Evolutionary conservation across 331 rosid species (phyloP).

Genomic region (Quercus lobata): DNA sequence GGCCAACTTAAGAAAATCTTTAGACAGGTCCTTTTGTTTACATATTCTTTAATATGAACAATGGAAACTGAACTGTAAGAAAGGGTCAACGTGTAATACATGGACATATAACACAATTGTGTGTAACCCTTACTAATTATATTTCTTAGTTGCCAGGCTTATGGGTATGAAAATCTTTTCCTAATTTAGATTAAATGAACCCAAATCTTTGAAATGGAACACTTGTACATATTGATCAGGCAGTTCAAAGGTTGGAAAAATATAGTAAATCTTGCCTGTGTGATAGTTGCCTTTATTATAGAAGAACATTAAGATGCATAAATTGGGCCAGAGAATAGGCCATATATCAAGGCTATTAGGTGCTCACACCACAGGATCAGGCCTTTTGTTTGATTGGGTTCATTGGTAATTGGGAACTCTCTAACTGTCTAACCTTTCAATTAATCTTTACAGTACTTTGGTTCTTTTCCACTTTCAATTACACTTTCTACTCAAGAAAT

Average conservation of each 20-base stretch:
- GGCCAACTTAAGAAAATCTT: not conserved
- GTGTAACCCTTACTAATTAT: no score
- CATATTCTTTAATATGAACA: not conserved
- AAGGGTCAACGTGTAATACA: not conserved
- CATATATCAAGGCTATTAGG: not conserved
- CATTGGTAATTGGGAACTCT: not conserved
- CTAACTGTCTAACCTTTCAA: not conserved
- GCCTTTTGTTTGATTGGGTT: not conserved
- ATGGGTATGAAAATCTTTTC: not conserved
- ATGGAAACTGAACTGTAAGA: not conserved
- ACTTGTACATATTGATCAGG: not conserved
- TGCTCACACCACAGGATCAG: not conserved
- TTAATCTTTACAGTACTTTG: not conserved
- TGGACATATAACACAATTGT: not conserved
- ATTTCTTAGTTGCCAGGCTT: not conserved
- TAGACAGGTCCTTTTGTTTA: not conserved
- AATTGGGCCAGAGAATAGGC: not conserved
- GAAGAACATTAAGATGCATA: not conserved
- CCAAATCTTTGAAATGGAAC: not conserved
- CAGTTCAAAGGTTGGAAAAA: not conserved
- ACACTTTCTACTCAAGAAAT: not conserved
- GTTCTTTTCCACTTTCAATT: not conserved
- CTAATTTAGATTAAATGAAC: not conserved
- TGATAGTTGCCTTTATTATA: not conserved
- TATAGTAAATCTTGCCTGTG: not conserved